Evolutionary conservation across 2,329 filamentous ascomycete species (phyloP), one percentile per base, ranked within the genome.

Genomic region (Neofusicoccum cordaticola): DNA sequence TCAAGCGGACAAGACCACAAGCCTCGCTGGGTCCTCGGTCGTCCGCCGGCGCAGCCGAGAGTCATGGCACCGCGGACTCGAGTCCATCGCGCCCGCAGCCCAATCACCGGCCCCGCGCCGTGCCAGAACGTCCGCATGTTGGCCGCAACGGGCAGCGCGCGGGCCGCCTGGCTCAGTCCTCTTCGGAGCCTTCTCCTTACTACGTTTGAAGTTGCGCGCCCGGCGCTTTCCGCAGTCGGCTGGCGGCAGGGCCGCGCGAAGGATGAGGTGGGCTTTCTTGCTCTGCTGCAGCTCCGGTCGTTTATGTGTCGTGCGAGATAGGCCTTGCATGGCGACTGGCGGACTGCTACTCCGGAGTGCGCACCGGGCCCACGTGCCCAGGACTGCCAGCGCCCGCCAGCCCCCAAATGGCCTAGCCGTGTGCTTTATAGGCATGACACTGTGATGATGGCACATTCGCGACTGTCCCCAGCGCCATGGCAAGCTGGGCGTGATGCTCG

Each of bases 101-200:
- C 56, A 60, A 60, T 60, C 56, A 60, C 9, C 5, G 42, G 2
- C 13, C 27, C 17, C 42, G 42, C 56, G 27, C 35, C 56, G 41
- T 22, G 22, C 42, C 41, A 37, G 13, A 34, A 19, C 11, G 6
- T 31, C 17, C 53, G 53, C 44, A 44, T 34, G 5, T 39, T 41
- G 51, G 37, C 27, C 44, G 22, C 13, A 27, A 52, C 27, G n/a
- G 45, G 15, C 39, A 15, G 44, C 45, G 19, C 58, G 48, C 37
- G 58, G 58, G 41, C 58, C 58, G 19, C 13, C 37, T 62, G 15
- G 34, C 35, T 39, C 39, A 62, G 15, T 8, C 17, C 42, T 51
- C 12, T 5, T 60, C 56, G 56, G 56, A 60, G 56, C 56, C 31
- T 47, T 57, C 62, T 63, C 62, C 58, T 62, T 51, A 31, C 27